phyloP scores from a whole-genome alignment of 2,329 filamentous ascomycete genomes.

The Aspergillus sp. region DNA sequence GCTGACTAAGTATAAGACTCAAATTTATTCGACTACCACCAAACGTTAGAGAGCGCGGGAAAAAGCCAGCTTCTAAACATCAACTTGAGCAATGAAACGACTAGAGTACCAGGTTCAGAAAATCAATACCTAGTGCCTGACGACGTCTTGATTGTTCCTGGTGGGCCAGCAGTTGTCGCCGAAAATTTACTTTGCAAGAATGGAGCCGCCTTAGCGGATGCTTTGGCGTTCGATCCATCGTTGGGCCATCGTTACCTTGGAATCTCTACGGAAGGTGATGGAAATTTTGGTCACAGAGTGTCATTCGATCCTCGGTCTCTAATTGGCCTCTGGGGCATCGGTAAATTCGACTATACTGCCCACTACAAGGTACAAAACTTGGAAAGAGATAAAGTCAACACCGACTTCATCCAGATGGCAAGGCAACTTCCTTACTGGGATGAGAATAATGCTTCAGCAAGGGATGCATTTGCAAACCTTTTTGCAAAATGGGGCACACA shows the following conservation, averaged over 20 bases:
- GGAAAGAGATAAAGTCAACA: background rate
- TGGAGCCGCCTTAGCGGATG: background rate
- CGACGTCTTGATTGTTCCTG: background rate
- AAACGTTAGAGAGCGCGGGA: background rate
- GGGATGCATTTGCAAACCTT: background rate
- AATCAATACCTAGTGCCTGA: background rate
- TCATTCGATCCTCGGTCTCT: background rate
- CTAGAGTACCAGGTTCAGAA: background rate
- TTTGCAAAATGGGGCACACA: constrained; percentile 1
- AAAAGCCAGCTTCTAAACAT: background rate
- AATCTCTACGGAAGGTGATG: background rate
- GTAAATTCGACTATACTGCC: background rate
- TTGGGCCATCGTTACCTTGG: constrained; percentile 1
- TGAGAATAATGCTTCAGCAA: background rate
- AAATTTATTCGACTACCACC: background rate
- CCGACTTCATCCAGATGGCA: background rate
- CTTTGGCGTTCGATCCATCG: background rate
- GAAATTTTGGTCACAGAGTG: background rate
- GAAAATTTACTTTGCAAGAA: background rate
- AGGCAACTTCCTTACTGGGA: background rate
- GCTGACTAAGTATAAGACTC: background rate
- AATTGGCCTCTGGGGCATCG: background rate
- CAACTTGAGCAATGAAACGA: background rate
- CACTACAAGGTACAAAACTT: background rate
- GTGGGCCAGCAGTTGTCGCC: background rate